Evolutionary conservation across 345 rosid genomes (phyloP).

Genomic region (Eucalyptus sideroxylon): DNA sequence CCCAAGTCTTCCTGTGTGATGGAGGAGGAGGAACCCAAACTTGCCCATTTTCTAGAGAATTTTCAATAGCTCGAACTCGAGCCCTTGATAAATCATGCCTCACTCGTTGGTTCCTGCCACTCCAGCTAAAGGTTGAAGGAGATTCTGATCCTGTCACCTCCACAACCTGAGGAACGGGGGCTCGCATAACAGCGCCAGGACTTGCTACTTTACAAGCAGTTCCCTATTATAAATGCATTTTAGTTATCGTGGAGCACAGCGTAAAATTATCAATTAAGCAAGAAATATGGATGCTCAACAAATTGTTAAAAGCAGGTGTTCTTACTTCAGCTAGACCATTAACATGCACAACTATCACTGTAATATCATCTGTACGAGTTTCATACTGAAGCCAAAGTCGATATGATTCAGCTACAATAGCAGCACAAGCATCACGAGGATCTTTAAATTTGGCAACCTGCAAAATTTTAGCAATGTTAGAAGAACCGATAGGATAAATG

Average conservation of each 20-base stretch:
- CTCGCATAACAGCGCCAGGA: conserved; percentile 23
- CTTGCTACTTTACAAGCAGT: conserved; percentile 28
- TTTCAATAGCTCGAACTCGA: conserved; percentile 90
- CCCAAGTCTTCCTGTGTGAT: conserved; percentile 94
- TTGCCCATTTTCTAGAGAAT: conserved; percentile 78
- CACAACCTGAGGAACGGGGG: conserved; percentile 62
- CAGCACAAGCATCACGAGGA: conserved; percentile 99
- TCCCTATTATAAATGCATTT: conserved; percentile 30
- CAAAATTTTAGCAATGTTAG: not conserved
- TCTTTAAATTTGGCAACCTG: conserved; percentile 92
- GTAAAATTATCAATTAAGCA: not conserved
- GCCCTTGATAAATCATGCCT: conserved; percentile 93
- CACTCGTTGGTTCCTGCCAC: conserved; percentile 55
- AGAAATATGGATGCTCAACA: not conserved
- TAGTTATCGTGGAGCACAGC: not conserved
- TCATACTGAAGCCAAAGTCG: conserved; percentile 98
- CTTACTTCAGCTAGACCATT: conserved; percentile 68
- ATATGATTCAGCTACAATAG: conserved; percentile 98
- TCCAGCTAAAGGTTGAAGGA: conserved; percentile 69
- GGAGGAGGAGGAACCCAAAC: conserved; percentile 87
- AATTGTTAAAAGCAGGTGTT: not conserved
- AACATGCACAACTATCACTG: conserved; percentile 88
- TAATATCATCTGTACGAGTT: conserved; percentile 99
- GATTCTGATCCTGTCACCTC: conserved; percentile 85
- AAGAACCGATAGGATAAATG: not conserved